phyloP scores from a whole-genome alignment of 2,329 filamentous ascomycete genomes.

The Alternaria burnsii region DNA sequence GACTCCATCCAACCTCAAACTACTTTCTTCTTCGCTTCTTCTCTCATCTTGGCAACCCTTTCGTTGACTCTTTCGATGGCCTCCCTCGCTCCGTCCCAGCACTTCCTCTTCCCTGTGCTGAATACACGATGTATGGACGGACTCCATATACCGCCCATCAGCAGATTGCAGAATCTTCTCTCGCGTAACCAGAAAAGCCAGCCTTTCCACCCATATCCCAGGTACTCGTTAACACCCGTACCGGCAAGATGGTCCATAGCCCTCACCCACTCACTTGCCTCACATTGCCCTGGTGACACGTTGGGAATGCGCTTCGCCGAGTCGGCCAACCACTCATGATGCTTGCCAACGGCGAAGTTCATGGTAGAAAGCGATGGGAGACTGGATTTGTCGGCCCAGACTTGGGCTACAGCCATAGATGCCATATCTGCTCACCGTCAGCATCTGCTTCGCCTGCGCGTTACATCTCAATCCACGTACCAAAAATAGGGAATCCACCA shows the following conservation, averaged over 20 bases:
- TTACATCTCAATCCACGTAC: background rate
- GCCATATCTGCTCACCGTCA: slow-evolving; percentile 48
- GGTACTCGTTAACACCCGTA: slow-evolving; percentile 51
- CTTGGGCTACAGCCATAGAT: slow-evolving; percentile 57
- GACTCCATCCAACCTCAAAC: background rate
- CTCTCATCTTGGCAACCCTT: slow-evolving; percentile 3
- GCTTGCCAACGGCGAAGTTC: slow-evolving; percentile 13
- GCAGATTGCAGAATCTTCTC: slow-evolving; percentile 48
- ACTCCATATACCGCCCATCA: slow-evolving; percentile 54
- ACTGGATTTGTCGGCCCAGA: slow-evolving; percentile 52
- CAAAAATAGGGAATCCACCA: slow-evolving; percentile 36
- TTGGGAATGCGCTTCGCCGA: slow-evolving; percentile 47
- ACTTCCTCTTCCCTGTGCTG: slow-evolving; percentile 48
- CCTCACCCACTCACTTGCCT: slow-evolving; percentile 43
- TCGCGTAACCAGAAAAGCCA: slow-evolving; percentile 57
- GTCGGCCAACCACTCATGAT: slow-evolving; percentile 37
- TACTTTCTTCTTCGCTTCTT: slow-evolving; percentile 3
- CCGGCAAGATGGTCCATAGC: slow-evolving; percentile 57
- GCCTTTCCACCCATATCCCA: slow-evolving; percentile 54
- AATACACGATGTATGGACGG: slow-evolving; percentile 56
- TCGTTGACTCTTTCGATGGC: slow-evolving; percentile 44
- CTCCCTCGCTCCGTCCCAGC: slow-evolving; percentile 53
- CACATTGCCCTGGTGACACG: slow-evolving; percentile 35
- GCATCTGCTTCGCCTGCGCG: background rate
- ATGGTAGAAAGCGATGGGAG: slow-evolving; percentile 53